Conservation (phyloP, 2,329 filamentous ascomycete genomes). For the Scolecobasidium constrictum region DNA sequence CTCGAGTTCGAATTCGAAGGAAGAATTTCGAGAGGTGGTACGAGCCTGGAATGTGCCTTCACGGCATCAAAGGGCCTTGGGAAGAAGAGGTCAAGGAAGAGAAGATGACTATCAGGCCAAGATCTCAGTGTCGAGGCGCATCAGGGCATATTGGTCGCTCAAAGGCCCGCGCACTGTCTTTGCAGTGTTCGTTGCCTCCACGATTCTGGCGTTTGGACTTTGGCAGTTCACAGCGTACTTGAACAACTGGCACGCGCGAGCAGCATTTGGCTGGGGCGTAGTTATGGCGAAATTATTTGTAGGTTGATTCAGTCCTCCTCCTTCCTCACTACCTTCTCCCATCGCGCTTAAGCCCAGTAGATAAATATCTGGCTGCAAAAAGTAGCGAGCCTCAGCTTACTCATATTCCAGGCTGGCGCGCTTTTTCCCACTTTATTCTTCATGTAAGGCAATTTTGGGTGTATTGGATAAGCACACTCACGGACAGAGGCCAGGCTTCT, state of each 20-base stretch:
- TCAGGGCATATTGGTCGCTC: constrained; percentile 45
- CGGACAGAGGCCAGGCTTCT: constrained; percentile 24
- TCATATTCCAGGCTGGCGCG: no score
- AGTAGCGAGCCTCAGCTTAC: no score
- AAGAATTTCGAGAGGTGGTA: constrained; percentile 36
- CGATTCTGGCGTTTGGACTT: constrained; percentile 41
- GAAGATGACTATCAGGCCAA: constrained; percentile 36
- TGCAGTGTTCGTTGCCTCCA: constrained; percentile 34
- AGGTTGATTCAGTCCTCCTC: no score
- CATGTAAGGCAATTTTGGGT: constrained; percentile 23
- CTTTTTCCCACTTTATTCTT: constrained; percentile 50
- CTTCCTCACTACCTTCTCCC: no score
- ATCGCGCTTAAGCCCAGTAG: no score
- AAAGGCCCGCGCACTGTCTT: constrained; percentile 43
- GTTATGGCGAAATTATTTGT: constrained; percentile 43
- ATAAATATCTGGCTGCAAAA: no score
- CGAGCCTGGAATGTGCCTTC: constrained; percentile 38
- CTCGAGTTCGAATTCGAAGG: constrained; percentile 31
- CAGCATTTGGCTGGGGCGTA: constrained; percentile 45
- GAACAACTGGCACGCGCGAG: constrained; percentile 32
- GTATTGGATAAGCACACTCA: neutral
- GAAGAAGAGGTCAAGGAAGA: no score
- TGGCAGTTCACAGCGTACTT: constrained; percentile 47
- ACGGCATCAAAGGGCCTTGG: constrained; percentile 35
- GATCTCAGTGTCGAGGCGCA: constrained; percentile 34